Base-by-base conservation (phyloP, 441 rosid genomes). In the Croton setiger region DNA sequence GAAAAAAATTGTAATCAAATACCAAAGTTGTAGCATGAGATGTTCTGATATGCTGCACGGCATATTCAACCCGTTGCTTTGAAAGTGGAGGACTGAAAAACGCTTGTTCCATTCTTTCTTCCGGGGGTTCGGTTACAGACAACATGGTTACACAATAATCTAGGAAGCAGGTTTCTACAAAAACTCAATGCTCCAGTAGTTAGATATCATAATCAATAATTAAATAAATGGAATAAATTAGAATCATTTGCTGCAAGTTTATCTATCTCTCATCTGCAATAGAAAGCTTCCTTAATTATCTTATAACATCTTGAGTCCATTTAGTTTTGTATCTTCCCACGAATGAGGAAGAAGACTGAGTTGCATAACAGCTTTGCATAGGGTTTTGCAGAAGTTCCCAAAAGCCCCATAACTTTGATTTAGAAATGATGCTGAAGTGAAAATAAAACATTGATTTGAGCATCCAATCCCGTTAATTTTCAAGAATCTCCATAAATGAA, bases 51-150 rank as follows among this genome's bases (percentile, higher is more conserved):
- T 90, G 93, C 74, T 81, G 82, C 76, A 92, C 55, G 49, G 98
- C 99, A 80, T 86, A 95, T 79, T 92, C 97, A 63, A 92, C 95
- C 53, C 98, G 85, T 78, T 92, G 99, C 81, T 89, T 95, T 18
- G 97, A 90, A 75, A 95, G 97, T 21, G 98, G 91, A 70, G 98
- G 99, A 70, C 86, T 92, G 71, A 95, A 95, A 81, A 90, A 79
- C 64, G 98, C 98, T 63, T 90, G 96, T 78, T 92, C 99, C 97
- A 95, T 95, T 76, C 95, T 84, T 74, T 92, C 96, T 83, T 92
- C 98, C 15, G 92, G 81, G 14, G 97, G 96, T 70, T 86, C 95
- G 63, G 90, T 84, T 67, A 89, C 73, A 56, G 74, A 78, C 85
- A 95, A 78, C 79, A 92, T 66, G 56, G 88, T 70, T 60, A 87